Base-by-base conservation (phyloP, 805 yeast genomes). In the Candida fluviatilis region DNA sequence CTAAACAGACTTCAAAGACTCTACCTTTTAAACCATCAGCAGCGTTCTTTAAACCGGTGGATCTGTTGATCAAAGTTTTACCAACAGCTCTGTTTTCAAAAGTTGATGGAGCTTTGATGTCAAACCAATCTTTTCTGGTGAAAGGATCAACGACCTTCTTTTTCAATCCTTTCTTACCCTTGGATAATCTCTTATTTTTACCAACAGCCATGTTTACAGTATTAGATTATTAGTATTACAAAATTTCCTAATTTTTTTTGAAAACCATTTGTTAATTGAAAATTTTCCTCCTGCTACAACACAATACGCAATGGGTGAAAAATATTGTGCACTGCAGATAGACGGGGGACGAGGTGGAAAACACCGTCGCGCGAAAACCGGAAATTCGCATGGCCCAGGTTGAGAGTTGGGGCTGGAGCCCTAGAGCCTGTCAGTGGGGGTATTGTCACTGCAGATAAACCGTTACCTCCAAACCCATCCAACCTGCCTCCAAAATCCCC, bases 101-200 rank as follows among this genome's bases (percentile, higher is more conserved):
- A 61, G 96, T 89, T 62, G 97, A 83, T 66, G 98, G 98, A 55
- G 98, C 98, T 80, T 90, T 89, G 76, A 90, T 87, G 73, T 86
- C 95, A 73, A 78, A 90, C 98, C 98, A 91, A 64, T 90, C 98
- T 78, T 91, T 91, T 76, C 90, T 89, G 83, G 96, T 80, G 93
- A 91, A 91, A 69, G 98, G 98, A 81, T 91, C 99, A 58, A 89
- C 95, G 69, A 86, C 93, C 84, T 84, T 91, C 95, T 91, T 93
- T 95, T 91, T 91, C 73, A 88, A 77, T 67, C 98, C 97, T 77
- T 91, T 91, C 88, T 84, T 84, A 67, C 93, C 91, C 69, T 76
- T 76, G 69, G 82, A 78, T 63, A 84, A 79, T 79, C 91, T 85
- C 55, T 57, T 59, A 47, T 73, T 73, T 65, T 73, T 73, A 62